Percentiles rank a stretch among this genome's conserved stretches.
These are phyloP conservation scores for Coprinopsis sp. DNA, from an alignment of 768 basidiomycete species.

Conservation along the genomic window DNA sequence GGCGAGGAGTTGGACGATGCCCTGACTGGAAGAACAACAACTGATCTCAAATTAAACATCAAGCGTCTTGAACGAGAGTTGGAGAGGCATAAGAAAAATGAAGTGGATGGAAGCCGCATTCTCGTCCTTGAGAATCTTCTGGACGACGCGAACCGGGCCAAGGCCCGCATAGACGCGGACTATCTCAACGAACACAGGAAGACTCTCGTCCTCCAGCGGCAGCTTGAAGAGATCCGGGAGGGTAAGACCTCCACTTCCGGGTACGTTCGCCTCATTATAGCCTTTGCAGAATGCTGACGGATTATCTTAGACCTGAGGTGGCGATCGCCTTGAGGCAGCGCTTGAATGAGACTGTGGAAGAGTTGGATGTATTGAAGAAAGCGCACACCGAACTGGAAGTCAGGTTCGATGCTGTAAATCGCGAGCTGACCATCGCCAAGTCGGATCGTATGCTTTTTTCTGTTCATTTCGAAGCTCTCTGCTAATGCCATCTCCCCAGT, in stretches of 20 bases:
- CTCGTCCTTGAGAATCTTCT: slow-evolving; percentile 88
- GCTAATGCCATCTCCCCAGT: slow-evolving; percentile 42
- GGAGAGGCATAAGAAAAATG: slow-evolving; percentile 65
- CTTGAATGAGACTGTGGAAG: slow-evolving; percentile 81
- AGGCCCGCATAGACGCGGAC: slow-evolving; percentile 82
- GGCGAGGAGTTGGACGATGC: slow-evolving; percentile 88
- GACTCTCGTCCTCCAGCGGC: slow-evolving; percentile 71
- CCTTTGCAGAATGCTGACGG: slow-evolving; percentile 6
- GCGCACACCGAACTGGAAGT: slow-evolving; percentile 70
- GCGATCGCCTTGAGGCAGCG: slow-evolving; percentile 85
- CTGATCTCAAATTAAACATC: slow-evolving; percentile 86
- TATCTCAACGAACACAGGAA: slow-evolving; percentile 82
- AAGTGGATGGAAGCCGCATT: slow-evolving; percentile 69
- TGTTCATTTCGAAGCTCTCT: background rate
- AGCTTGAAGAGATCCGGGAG: slow-evolving; percentile 84
- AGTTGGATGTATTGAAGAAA: slow-evolving; percentile 67
- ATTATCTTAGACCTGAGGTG: slow-evolving; percentile 63
- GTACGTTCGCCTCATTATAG: slow-evolving; percentile 35
- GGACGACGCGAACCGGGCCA: slow-evolving; percentile 88
- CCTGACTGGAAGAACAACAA: slow-evolving; percentile 79
- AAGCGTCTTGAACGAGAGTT: slow-evolving; percentile 79
- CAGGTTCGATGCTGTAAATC: slow-evolving; percentile 52
- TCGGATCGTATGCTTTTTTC: slow-evolving; percentile 63
- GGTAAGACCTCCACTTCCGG: slow-evolving; percentile 83
- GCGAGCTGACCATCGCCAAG: slow-evolving; percentile 77